Conservation (phyloP, 2,329 filamentous ascomycete genomes). For the Aspergillus piperis region DNA sequence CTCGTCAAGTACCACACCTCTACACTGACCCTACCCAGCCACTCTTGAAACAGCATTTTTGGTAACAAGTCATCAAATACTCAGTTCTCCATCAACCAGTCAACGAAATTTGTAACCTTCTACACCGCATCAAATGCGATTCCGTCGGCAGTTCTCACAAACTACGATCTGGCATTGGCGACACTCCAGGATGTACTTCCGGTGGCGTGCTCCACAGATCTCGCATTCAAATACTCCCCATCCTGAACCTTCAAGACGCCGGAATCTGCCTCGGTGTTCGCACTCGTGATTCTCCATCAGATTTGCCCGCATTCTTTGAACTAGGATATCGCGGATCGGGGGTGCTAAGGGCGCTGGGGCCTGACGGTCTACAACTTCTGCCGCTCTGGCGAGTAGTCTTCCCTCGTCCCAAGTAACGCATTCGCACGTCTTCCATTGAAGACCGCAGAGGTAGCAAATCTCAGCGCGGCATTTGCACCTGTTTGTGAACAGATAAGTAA, state of each 20-base stretch:
- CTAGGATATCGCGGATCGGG: background rate
- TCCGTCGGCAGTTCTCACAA: background rate
- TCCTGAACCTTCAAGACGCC: background rate
- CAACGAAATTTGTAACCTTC: no score
- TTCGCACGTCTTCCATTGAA: constrained; percentile 1
- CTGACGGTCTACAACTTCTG: background rate
- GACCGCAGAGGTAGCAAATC: constrained; percentile 11
- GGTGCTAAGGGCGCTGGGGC: background rate
- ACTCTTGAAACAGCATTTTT: no score
- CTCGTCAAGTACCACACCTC: no score
- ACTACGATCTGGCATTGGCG: background rate
- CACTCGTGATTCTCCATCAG: constrained; percentile 1
- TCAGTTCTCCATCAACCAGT: background rate
- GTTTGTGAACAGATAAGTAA: background rate
- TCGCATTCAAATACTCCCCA: background rate
- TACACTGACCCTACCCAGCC: no score
- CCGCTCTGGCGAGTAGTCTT: background rate
- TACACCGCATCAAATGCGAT: background rate
- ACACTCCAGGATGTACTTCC: constrained; percentile 5
- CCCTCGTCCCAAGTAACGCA: background rate
- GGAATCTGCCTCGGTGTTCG: background rate
- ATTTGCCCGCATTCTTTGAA: background rate
- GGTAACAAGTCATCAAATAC: no score
- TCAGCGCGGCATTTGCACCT: constrained; percentile 12
- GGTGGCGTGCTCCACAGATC: background rate